Percentiles rank a stretch among this genome's conserved stretches.
phyloP scores from a whole-genome alignment of 306 rosid species.

The Ammopiptanthus mongolicus region DNA sequence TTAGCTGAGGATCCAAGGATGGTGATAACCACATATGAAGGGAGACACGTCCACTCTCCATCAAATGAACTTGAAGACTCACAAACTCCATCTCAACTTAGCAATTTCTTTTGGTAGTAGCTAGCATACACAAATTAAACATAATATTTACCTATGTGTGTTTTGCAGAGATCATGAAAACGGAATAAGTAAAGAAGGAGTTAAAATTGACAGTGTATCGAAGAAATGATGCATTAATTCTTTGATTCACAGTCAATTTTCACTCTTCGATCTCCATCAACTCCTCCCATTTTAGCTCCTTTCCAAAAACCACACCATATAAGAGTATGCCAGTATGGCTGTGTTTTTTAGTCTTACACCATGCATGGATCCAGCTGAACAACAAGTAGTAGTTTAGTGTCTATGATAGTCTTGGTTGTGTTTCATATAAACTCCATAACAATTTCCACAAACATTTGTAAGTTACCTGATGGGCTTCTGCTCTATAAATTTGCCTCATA shows the following conservation, averaged over 20 bases:
- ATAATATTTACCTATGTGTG: neutral
- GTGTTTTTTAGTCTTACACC: neutral
- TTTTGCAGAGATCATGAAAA: neutral
- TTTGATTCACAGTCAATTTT: constrained; percentile 10
- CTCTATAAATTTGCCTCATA: neutral
- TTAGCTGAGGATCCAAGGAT: constrained; percentile 82
- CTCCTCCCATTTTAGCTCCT: constrained; percentile 1
- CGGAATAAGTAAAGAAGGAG: neutral
- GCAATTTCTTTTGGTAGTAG: constrained; percentile 65
- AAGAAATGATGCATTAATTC: neutral
- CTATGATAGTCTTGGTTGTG: neutral
- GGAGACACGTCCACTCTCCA: constrained; percentile 72
- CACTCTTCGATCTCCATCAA: neutral
- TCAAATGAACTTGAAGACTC: constrained; percentile 58
- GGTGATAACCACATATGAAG: constrained; percentile 87
- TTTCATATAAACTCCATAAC: neutral
- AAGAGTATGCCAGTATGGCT: neutral
- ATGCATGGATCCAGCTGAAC: neutral
- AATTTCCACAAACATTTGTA: neutral
- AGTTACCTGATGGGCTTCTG: neutral
- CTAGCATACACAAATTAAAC: constrained; percentile 19
- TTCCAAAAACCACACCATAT: neutral
- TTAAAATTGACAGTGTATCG: constrained; percentile 7
- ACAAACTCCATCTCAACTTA: constrained; percentile 45
- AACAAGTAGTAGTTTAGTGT: neutral